A percentile compares a stretch with the other conserved stretches of the same genome.
phyloP scores from a whole-genome alignment of 495 filamentous ascomycete genomes.

The Xylaria telfairii region DNA sequence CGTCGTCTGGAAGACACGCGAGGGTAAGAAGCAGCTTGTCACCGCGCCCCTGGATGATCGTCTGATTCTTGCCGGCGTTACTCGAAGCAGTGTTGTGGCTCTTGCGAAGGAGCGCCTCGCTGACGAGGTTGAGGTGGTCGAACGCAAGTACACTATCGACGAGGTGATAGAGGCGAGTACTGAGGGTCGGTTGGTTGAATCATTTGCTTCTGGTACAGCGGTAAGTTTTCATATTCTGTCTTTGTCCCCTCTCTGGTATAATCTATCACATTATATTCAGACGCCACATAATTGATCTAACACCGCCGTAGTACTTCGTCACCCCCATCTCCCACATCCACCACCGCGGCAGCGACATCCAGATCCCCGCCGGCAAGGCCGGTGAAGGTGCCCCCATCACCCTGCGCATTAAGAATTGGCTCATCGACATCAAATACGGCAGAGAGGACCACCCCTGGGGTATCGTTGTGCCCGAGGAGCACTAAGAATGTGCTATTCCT shows the following conservation, averaged over 20 bases:
- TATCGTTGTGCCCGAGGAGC: conserved; percentile 69
- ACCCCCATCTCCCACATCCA: conserved; percentile 75
- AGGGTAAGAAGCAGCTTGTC: conserved; percentile 73
- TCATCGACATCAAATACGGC: conserved; percentile 86
- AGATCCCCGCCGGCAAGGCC: conserved; percentile 65
- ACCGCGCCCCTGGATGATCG: conserved; percentile 82
- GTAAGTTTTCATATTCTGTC: conserved; percentile 54
- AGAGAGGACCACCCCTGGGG: conserved; percentile 81
- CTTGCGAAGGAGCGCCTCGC: conserved; percentile 69
- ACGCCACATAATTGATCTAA: neutral
- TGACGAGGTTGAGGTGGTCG: conserved; percentile 72
- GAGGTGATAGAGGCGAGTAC: conserved; percentile 75
- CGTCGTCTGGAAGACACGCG: conserved; percentile 74
- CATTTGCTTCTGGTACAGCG: conserved; percentile 87
- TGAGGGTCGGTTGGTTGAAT: conserved; percentile 81
- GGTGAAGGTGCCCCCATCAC: conserved; percentile 69
- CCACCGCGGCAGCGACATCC: conserved; percentile 71
- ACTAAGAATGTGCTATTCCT: conserved; percentile 23
- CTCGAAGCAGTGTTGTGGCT: conserved; percentile 75
- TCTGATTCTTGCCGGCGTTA: conserved; percentile 86
- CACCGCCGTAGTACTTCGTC: conserved; percentile 70
- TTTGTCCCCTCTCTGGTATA: neutral
- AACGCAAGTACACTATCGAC: conserved; percentile 78
- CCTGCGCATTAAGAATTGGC: conserved; percentile 74
- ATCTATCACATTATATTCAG: too few species aligned